Percentiles rank a stretch among this genome's conserved stretches.
Evolutionary conservation across 192 early-diverging fungal species (phyloP).

Genomic region (Backusella macrospora): DNA sequence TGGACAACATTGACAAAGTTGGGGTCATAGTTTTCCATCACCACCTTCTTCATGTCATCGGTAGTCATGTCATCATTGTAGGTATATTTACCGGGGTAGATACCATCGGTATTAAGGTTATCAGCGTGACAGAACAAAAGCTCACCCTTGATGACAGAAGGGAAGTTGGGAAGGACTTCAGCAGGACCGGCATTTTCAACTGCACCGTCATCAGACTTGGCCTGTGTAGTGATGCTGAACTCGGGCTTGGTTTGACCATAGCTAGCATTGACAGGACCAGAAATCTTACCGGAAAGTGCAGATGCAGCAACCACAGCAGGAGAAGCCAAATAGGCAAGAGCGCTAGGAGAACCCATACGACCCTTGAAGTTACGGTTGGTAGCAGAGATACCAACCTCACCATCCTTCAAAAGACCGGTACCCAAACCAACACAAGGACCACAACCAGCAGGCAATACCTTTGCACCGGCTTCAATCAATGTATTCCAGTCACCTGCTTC

Average conservation of each 20-base stretch:
- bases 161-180: constrained; percentile 70
- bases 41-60: constrained; percentile 90
- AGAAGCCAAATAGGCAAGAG: constrained; percentile 92
- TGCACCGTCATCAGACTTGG: constrained; percentile 30
- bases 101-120: constrained; percentile 98
- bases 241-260: constrained; percentile 23
- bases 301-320: constrained; percentile 97
- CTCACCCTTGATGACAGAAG: constrained; percentile 73
- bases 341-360: constrained; percentile 93
- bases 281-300: constrained; percentile 86
- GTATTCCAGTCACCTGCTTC: constrained; percentile 85
- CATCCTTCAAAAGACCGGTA: constrained; percentile 90
- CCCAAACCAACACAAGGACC: constrained; percentile 97
- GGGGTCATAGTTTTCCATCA: constrained; percentile 99
- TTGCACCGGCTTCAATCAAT: constrained; percentile 88
- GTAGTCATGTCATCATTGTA: constrained; percentile 94
- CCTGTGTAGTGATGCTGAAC: constrained; percentile 30
- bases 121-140: constrained; percentile 88
- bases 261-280: constrained; percentile 9
- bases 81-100: constrained; percentile 98
- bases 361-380: constrained; percentile 99
- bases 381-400: constrained; percentile 97
- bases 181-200: constrained; percentile 23
- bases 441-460: constrained; percentile 90
- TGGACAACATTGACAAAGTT: constrained; percentile 72